Evolutionary conservation across 768 basidiomycete species (phyloP).

Genomic region (Coprinellus micaceus): DNA sequence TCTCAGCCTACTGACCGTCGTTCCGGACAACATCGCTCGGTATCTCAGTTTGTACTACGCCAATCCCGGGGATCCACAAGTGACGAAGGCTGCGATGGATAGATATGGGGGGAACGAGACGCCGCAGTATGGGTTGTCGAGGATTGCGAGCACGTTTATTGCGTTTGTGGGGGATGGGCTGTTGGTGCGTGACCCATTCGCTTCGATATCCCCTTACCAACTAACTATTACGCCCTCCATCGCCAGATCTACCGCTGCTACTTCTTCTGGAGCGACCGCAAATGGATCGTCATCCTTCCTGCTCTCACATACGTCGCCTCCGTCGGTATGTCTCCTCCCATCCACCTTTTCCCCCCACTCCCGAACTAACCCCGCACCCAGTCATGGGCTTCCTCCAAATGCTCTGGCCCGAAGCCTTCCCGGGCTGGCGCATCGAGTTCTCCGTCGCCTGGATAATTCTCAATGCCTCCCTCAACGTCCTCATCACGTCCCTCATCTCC

Average conservation of each 20-base stretch:
- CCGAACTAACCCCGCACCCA: neutral
- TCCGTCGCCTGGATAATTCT: constrained; percentile 9
- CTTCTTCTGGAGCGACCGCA: constrained; percentile 10
- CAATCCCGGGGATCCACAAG: neutral
- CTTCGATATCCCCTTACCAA: too few species aligned
- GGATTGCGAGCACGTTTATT: constrained; percentile 8
- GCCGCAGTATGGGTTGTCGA: constrained; percentile 1
- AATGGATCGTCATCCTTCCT: constrained; percentile 6
- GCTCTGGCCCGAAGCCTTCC: constrained; percentile 5
- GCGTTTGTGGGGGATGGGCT: constrained; percentile 10
- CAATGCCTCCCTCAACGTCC: constrained; percentile 4
- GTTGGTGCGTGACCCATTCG: neutral
- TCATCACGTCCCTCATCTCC: constrained; percentile 8
- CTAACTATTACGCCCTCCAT: too few species aligned
- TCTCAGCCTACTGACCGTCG: constrained; percentile 1
- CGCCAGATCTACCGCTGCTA: constrained; percentile 10
- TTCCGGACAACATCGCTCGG: neutral
- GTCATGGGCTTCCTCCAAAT: constrained; percentile 10
- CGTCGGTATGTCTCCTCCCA: neutral
- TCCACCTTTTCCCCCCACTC: neutral
- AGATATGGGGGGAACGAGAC: constrained; percentile 5
- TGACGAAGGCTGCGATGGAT: constrained; percentile 7
- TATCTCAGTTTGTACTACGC: constrained; percentile 4
- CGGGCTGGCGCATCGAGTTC: constrained; percentile 8
- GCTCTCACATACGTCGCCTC: constrained; percentile 2